Evolutionary conservation across 164 flowering plant genomes (phyloP).

Genomic region (Macadamia integrifolia): DNA sequence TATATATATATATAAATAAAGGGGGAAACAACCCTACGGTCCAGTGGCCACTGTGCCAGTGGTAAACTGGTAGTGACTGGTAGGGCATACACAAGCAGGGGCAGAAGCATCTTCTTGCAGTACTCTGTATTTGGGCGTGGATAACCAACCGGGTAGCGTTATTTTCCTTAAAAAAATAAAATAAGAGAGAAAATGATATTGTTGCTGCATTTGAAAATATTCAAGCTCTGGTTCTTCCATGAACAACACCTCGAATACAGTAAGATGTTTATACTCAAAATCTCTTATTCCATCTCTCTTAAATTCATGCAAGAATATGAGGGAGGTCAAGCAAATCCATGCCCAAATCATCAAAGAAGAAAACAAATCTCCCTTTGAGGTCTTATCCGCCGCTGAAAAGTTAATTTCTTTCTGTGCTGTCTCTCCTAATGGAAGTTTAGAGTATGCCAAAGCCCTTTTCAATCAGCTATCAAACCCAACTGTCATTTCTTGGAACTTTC

Average conservation of each 20-base stretch:
- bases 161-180: no score
- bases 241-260: not conserved
- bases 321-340: slow-evolving; percentile 20
- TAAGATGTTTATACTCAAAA: not conserved
- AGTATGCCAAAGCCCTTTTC: slow-evolving; percentile 26
- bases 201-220: no score
- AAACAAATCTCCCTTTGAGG: slow-evolving; percentile 2
- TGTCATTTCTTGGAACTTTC: slow-evolving; percentile 18
- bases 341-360: slow-evolving; percentile 18
- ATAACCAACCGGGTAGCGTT: no score
- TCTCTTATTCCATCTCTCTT: slow-evolving; percentile 7
- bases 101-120: no score
- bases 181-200: no score
- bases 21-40: no score
- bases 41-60: no score
- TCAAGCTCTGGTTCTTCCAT: not conserved
- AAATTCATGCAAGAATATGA: slow-evolving; percentile 21
- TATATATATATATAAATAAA: no score
- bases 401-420: slow-evolving; percentile 23
- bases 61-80: no score
- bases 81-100: no score
- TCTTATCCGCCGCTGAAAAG: slow-evolving; percentile 8
- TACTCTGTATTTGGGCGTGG: no score
- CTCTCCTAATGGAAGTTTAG: slow-evolving; percentile 22
- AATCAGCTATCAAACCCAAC: slow-evolving; percentile 18